A percentile compares a stretch with the other conserved stretches of the same genome.
phyloP scores from a whole-genome alignment of 2,329 filamentous ascomycete species.

The Cladosporium velox region DNA sequence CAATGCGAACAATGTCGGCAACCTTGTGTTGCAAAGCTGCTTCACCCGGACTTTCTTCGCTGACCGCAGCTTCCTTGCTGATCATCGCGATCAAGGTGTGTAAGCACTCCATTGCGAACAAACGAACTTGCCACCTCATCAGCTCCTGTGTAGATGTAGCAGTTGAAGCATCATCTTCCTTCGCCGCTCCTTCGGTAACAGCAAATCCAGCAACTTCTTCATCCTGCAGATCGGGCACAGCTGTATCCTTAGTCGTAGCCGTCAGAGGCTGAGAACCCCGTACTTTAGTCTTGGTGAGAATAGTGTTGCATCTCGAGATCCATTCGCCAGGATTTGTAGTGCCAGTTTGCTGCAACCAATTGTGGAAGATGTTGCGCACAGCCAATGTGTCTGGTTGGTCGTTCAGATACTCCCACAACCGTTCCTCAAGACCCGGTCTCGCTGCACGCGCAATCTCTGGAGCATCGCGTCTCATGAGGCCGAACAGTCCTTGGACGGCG shows the following conservation, averaged over 20 bases:
- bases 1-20: slow-evolving; percentile 92
- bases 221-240: slow-evolving; percentile 79
- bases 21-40: slow-evolving; percentile 77
- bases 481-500: slow-evolving; percentile 85
- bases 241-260: slow-evolving; percentile 49
- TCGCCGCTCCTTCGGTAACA: slow-evolving; percentile 62
- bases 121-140: slow-evolving; percentile 90
- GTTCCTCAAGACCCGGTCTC: slow-evolving; percentile 78
- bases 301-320: slow-evolving; percentile 84
- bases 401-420: slow-evolving; percentile 88
- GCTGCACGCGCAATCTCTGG: slow-evolving; percentile 77
- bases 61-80: slow-evolving; percentile 73
- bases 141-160: slow-evolving; percentile 70
- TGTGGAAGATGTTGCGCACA: slow-evolving; percentile 82
- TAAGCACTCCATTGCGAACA: slow-evolving; percentile 88
- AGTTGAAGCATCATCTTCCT: slow-evolving; percentile 44
- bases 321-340: slow-evolving; percentile 77
- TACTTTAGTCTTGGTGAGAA: slow-evolving; percentile 82
- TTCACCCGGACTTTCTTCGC: slow-evolving; percentile 77
- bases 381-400: slow-evolving; percentile 72
- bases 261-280: slow-evolving; percentile 58
- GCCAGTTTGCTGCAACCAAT: slow-evolving; percentile 91
- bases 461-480: slow-evolving; percentile 90
- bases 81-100: slow-evolving; percentile 79
- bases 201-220: slow-evolving; percentile 97